phyloP scores from a whole-genome alignment of 2,329 filamentous ascomycete species.

The Colletotrichum zoysiae region DNA sequence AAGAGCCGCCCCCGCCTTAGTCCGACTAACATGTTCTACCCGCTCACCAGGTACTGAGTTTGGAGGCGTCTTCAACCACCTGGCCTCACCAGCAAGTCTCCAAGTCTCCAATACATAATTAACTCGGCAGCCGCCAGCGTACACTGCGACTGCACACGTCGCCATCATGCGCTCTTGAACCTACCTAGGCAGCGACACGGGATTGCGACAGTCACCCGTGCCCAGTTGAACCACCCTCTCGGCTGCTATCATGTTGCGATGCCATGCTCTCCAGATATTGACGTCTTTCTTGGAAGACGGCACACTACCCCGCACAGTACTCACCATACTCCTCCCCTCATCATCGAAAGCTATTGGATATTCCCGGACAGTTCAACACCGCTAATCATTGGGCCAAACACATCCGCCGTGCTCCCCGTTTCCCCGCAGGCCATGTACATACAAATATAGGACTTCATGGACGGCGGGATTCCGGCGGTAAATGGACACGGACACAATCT shows the following conservation, averaged over 20 bases:
- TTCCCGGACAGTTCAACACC: neutral
- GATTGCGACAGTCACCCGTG: neutral
- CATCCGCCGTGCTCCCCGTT: constrained; percentile 15
- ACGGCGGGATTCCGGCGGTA: constrained; percentile 28
- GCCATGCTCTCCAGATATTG: neutral
- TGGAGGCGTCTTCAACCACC: constrained; percentile 10
- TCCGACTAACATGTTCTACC: constrained; percentile 11
- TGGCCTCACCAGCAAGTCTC: constrained; percentile 1
- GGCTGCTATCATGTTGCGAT: neutral
- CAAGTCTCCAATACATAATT: neutral
- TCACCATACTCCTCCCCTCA: neutral
- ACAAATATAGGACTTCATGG: constrained; percentile 1
- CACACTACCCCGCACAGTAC: constrained; percentile 23
- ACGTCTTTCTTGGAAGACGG: neutral
- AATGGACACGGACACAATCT: constrained; percentile 14
- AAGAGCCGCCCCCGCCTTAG: constrained; percentile 1
- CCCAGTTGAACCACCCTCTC: neutral
- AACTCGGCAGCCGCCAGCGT: neutral
- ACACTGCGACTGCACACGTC: neutral
- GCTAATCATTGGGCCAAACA: constrained; percentile 23
- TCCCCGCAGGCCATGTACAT: constrained; percentile 17
- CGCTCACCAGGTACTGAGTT: constrained; percentile 25
- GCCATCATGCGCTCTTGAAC: neutral
- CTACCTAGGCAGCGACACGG: neutral
- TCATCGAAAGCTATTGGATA: constrained; percentile 16